Evolutionary conservation across 2,329 filamentous ascomycete species (phyloP).

Genomic region (Thelonectria olida): DNA sequence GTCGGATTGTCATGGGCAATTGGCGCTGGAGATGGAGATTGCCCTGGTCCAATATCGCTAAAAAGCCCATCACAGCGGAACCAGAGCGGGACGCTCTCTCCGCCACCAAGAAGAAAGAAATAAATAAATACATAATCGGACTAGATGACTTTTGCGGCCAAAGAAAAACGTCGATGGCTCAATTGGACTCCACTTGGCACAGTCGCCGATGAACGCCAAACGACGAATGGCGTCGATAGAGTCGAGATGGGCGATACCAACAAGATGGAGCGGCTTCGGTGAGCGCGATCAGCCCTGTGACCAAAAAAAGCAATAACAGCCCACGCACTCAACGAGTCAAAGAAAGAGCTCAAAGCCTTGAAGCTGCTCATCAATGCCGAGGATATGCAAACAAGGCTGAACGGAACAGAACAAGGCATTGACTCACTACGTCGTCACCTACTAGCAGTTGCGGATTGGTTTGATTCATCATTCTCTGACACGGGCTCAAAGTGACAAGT

Average conservation of each 20-base stretch:
- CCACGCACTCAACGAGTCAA: slow-evolving; percentile 32
- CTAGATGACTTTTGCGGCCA: background rate
- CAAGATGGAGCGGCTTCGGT: slow-evolving; percentile 14
- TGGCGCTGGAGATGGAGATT: slow-evolving; percentile 5
- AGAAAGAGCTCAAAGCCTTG: slow-evolving; percentile 25
- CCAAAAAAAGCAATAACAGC: slow-evolving; percentile 24
- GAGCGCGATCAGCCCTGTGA: slow-evolving; percentile 24
- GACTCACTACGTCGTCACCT: no score
- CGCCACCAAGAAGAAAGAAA: slow-evolving; percentile 9
- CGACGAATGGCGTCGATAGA: slow-evolving; percentile 4
- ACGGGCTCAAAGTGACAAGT: no score
- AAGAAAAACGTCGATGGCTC: slow-evolving; percentile 22
- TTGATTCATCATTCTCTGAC: slow-evolving; percentile 7
- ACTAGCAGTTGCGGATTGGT: no score
- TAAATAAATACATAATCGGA: background rate
- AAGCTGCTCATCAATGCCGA: no score
- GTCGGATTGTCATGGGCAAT: slow-evolving; percentile 26
- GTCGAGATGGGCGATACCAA: background rate
- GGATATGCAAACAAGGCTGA: background rate
- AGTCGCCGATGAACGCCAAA: slow-evolving; percentile 15
- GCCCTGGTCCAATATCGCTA: slow-evolving; percentile 29
- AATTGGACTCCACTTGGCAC: slow-evolving; percentile 27
- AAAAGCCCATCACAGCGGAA: background rate
- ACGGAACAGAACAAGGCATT: background rate
- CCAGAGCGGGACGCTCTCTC: background rate